These are phyloP conservation scores for Delonix regia DNA, from an alignment of 306 rosid species.

Conservation along the genomic window DNA sequence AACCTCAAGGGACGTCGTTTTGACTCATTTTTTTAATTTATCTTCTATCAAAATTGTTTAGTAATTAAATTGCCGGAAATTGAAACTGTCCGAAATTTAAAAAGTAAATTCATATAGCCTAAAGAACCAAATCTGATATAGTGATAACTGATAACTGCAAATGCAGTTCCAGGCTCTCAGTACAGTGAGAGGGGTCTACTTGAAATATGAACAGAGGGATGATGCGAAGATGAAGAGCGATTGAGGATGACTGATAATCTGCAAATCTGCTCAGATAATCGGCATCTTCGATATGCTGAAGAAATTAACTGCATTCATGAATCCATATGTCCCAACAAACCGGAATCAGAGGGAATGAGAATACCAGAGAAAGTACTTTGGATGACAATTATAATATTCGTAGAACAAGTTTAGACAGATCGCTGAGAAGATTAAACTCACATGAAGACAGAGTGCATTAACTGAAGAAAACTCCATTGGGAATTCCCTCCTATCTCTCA, in stretches of 20 bases:
- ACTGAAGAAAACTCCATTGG: slow-evolving; percentile 46
- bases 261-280: slow-evolving; percentile 66
- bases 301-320: slow-evolving; percentile 60
- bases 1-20: slow-evolving; percentile 7
- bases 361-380: background rate
- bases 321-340: background rate
- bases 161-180: background rate
- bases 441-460: slow-evolving; percentile 43
- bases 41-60: background rate
- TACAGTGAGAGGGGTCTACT: slow-evolving; percentile 40
- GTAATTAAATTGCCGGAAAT: background rate
- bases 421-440: slow-evolving; percentile 31
- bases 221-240: slow-evolving; percentile 53
- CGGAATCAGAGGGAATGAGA: background rate
- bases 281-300: slow-evolving; percentile 79
- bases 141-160: background rate
- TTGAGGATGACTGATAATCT: slow-evolving; percentile 63
- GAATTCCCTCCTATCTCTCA: background rate
- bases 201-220: slow-evolving; percentile 53
- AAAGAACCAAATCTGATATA: background rate
- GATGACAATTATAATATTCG: background rate
- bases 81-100: background rate
- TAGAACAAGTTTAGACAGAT: background rate
- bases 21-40: background rate
- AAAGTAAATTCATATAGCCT: background rate